Evolutionary conservation across 2,329 filamentous ascomycete species (phyloP).

Genomic region (Verticillium isaacii): DNA sequence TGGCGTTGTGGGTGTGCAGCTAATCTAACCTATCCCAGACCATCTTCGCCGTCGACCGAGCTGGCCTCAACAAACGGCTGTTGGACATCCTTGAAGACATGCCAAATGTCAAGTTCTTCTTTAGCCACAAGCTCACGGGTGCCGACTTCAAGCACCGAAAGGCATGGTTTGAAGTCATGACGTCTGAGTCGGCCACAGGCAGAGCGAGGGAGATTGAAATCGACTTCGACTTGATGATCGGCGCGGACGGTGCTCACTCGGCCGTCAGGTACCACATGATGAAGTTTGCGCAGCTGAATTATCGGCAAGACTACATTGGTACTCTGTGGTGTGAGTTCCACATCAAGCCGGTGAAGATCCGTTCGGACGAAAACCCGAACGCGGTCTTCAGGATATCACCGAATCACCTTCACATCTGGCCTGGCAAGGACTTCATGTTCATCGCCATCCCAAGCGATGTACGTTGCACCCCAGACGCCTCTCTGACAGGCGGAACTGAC

Average conservation of each 20-base stretch:
- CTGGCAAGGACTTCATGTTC: conserved; percentile 92
- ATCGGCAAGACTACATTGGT: conserved; percentile 91
- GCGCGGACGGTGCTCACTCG: conserved; percentile 92
- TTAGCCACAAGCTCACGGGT: conserved; percentile 88
- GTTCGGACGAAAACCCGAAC: conserved; percentile 29
- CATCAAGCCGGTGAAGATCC: conserved; percentile 52
- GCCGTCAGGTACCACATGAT: conserved; percentile 89
- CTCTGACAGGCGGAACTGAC: not conserved
- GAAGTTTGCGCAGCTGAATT: conserved; percentile 90
- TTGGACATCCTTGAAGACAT: conserved; percentile 78
- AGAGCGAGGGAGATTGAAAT: conserved; percentile 73
- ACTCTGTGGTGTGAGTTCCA: conserved; percentile 96
- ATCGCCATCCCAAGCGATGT: conserved; percentile 82
- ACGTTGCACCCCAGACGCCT: conserved; percentile 16
- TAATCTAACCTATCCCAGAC: conserved; percentile 43
- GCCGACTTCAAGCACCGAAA: conserved; percentile 75
- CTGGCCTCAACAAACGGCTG: conserved; percentile 74
- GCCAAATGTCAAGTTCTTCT: conserved; percentile 87
- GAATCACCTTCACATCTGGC: conserved; percentile 97
- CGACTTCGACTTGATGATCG: conserved; percentile 87
- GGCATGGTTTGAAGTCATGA: conserved; percentile 76
- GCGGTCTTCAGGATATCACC: conserved; percentile 72
- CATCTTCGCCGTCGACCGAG: conserved; percentile 82
- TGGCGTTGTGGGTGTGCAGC: fast-evolving
- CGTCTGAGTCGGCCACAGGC: conserved; percentile 24